Evolutionary conservation across 2,329 filamentous ascomycete genomes (phyloP), one percentile per base, ranked within the genome.

Genomic region (Exophiala xenobiotica): DNA sequence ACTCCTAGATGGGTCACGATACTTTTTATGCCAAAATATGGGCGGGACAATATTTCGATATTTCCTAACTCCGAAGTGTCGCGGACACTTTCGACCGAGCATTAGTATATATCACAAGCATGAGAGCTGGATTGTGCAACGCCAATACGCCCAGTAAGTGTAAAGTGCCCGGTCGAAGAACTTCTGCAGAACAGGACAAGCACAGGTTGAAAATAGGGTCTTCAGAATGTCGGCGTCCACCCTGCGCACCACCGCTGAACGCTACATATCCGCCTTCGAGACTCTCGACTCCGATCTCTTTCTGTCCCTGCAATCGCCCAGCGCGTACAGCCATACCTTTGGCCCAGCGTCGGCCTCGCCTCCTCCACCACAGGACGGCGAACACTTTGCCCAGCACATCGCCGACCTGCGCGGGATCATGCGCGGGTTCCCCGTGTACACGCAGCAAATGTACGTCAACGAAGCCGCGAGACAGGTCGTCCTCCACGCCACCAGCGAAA

Each of bases 401-500:
- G 18, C 23, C 18, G 39, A 33, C 18, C 26, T 60, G 22, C 46
- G 50, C 22, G 22, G 40, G 6, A 37, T 47, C 4, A 46, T 60
- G 38, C 14, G 22, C 16, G 46, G 39, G 3, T 53, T 59, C 22
- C 57, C 54, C 16, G 57, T 61, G n/a, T 46, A 43, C 1, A 24
- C 54, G 19, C 55, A 56, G 31, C 43, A 58, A 37, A 45, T 54
- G 9, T 53, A 51, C n/a, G 52, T 60, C 16, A 42, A 37, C 6
- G 51, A 54, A 12, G 46, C 26, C 12, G 23, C 19, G 8, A 61
- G 62, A 20, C 54, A 61, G 20, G 61, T 68, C 29, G 61, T 61
- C 12, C 51, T 65, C 20, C 67, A 64, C 64, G 62, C 64, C 1
- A 64, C 56, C 4, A 60, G 61, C 6, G 45, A 54, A 23, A 44